A percentile compares a stretch with the other conserved stretches of the same genome.
Evolutionary conservation across 164 flowering plant species (phyloP).

Genomic region (Vitis vinifera): DNA sequence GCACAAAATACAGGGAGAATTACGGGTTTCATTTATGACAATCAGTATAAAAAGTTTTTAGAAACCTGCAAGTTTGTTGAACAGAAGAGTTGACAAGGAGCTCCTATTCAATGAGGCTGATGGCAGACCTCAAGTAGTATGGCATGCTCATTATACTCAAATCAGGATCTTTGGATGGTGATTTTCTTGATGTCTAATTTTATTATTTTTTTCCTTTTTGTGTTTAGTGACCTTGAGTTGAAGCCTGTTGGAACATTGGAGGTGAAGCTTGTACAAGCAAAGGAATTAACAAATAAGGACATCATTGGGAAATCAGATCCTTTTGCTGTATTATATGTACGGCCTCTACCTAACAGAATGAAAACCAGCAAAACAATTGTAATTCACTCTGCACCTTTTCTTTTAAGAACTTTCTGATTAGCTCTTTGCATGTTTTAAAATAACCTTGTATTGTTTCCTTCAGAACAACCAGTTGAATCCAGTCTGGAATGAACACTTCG

Average conservation of each 20-base stretch:
- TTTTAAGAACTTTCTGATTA: background rate
- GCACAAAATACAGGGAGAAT: too few species aligned
- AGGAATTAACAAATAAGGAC: conserved; percentile 87
- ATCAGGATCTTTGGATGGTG: background rate
- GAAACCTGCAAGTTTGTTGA: too few species aligned
- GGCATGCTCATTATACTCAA: too few species aligned
- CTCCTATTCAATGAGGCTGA: too few species aligned
- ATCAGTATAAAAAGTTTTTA: too few species aligned
- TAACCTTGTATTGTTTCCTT: conserved; percentile 9
- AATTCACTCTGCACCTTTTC: conserved; percentile 22
- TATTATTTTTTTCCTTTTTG: background rate
- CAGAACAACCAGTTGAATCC: conserved; percentile 96
- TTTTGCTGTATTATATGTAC: conserved; percentile 75
- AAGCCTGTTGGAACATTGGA: conserved; percentile 91
- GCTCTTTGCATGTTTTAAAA: background rate
- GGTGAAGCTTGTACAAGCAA: conserved; percentile 98
- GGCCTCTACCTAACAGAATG: conserved; percentile 83
- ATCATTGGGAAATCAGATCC: conserved; percentile 97
- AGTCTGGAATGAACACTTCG: conserved; percentile 96
- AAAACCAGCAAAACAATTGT: conserved; percentile 87
- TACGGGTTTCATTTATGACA: too few species aligned
- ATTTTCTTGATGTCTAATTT: background rate
- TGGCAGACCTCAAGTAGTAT: too few species aligned
- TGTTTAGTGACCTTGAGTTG: conserved; percentile 80
- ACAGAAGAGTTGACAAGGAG: too few species aligned